Evolutionary conservation across 768 basidiomycete species (phyloP).

Genomic region (Leucogyrophana mollusca): DNA sequence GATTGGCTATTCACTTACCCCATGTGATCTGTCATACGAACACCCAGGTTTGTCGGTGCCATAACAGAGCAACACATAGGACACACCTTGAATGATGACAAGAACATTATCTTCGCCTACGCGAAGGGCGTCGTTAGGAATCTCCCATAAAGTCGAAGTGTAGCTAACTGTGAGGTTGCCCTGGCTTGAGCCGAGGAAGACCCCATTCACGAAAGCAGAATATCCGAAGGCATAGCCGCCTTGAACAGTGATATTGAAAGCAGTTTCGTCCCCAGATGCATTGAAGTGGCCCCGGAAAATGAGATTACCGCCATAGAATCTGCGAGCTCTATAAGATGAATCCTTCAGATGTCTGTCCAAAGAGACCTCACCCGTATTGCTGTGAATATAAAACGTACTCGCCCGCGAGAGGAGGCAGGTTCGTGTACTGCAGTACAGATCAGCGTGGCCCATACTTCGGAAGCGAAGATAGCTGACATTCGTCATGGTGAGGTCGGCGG

Average conservation of each 20-base stretch:
- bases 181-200: constrained; percentile 49
- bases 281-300: constrained; percentile 32
- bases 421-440: constrained; percentile 39
- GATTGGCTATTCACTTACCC: constrained; percentile 31
- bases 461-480: constrained; percentile 31
- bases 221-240: constrained; percentile 30
- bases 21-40: constrained; percentile 40
- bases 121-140: constrained; percentile 34
- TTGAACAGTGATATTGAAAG: constrained; percentile 10
- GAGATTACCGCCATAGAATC: constrained; percentile 22
- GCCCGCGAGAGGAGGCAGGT: constrained; percentile 44
- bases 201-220: constrained; percentile 38
- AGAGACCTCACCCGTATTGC: constrained; percentile 43
- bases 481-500: constrained; percentile 42
- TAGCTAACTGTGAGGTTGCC: constrained; percentile 42
- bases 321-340: constrained; percentile 1
- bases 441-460: not conserved
- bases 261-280: constrained; percentile 23
- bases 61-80: not conserved
- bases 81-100: constrained; percentile 34
- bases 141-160: constrained; percentile 41
- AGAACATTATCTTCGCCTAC: constrained; percentile 42
- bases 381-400: constrained; percentile 48
- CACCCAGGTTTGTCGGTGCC: not conserved
- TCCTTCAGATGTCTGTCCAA: not conserved